Conservation (phyloP, 495 filamentous ascomycete species). For the Annulohypoxylon stygium region DNA sequence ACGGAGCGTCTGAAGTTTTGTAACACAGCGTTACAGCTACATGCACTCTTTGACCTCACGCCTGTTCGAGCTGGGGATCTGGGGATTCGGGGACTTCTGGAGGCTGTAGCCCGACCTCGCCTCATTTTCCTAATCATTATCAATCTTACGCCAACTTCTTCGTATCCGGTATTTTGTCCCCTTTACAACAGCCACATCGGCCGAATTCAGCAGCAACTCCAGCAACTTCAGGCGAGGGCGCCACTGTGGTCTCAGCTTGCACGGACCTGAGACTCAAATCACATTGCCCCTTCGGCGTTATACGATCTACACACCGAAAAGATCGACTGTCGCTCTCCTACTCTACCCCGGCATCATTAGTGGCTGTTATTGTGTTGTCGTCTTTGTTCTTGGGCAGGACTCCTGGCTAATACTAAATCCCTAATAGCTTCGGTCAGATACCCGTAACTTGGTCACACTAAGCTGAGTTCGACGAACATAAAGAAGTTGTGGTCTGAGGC, state of each 20-base stretch:
- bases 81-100: conserved; percentile 10
- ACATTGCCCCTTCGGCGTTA: conserved; percentile 19
- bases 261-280: conserved; percentile 33
- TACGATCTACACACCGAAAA: conserved; percentile 27
- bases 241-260: conserved; percentile 17
- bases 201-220: conserved; percentile 18
- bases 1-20: conserved; percentile 33
- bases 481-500: conserved; percentile 28
- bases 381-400: conserved; percentile 33
- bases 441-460: conserved; percentile 29
- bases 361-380: not conserved
- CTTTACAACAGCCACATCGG: conserved; percentile 8
- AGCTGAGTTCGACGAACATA: conserved; percentile 36
- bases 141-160: conserved; percentile 18
- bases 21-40: conserved; percentile 40
- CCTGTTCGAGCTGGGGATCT: conserved; percentile 22
- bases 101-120: conserved; percentile 13
- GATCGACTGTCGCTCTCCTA: conserved; percentile 22
- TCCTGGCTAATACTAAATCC: conserved; percentile 32
- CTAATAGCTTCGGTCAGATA: conserved; percentile 29
- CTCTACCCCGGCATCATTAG: conserved; percentile 2
- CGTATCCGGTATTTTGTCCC: conserved; percentile 17
- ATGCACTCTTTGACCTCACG: conserved; percentile 41
- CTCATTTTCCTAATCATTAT: conserved; percentile 10
- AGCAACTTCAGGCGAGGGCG: conserved; percentile 13